phyloP scores from a whole-genome alignment of 1,284 basidiomycete genomes.

The Irpex sp. region DNA sequence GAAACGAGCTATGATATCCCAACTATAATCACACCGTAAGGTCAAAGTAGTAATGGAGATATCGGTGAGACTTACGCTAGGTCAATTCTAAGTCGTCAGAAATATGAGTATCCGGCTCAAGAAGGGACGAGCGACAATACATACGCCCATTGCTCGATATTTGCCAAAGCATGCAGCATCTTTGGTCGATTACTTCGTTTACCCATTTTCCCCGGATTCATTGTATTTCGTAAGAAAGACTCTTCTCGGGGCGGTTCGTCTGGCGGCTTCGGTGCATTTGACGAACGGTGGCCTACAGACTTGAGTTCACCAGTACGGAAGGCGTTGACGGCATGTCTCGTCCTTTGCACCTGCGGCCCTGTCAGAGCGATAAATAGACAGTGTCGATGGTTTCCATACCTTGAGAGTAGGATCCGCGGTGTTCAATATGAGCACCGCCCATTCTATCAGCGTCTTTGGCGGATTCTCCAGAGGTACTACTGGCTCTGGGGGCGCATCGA shows the following conservation, averaged over 20 bases:
- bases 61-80: slow-evolving; percentile 50
- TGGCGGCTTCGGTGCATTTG: slow-evolving; percentile 53
- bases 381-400: slow-evolving; percentile 30
- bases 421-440: slow-evolving; percentile 74
- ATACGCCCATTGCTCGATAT: slow-evolving; percentile 91
- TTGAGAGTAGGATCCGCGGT: slow-evolving; percentile 70
- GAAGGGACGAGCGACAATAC: slow-evolving; percentile 25
- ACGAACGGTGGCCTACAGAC: slow-evolving; percentile 57
- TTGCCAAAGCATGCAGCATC: slow-evolving; percentile 81
- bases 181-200: slow-evolving; percentile 68
- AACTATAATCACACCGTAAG: slow-evolving; percentile 39
- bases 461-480: slow-evolving; percentile 45
- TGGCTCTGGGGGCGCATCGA: slow-evolving; percentile 28
- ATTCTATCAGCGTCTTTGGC: slow-evolving; percentile 67
- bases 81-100: slow-evolving; percentile 52
- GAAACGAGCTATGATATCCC: slow-evolving; percentile 84
- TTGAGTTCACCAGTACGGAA: slow-evolving; percentile 69
- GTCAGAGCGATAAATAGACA: not conserved
- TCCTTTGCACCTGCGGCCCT: slow-evolving; percentile 54
- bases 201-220: slow-evolving; percentile 60
- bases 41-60: too few species aligned
- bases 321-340: slow-evolving; percentile 62
- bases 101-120: not conserved
- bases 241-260: slow-evolving; percentile 69
- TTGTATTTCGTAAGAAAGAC: slow-evolving; percentile 45